phyloP scores from a whole-genome alignment of 139 green algal species.

The Tetratostichococcus sp. region DNA sequence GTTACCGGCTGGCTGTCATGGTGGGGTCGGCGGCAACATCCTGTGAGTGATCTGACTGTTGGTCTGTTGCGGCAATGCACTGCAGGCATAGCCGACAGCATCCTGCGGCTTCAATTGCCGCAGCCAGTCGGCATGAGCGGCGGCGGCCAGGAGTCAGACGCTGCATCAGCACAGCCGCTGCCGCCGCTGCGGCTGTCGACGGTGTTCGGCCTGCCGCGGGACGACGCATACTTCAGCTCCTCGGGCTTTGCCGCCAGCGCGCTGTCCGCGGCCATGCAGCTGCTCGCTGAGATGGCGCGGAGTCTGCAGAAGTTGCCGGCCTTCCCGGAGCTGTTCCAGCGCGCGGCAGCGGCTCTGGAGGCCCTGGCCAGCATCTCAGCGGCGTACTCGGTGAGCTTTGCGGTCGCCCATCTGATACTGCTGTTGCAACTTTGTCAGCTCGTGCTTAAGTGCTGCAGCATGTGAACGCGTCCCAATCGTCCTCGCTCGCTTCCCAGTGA shows the following conservation, averaged over 20 bases:
- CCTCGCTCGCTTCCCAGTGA: no score
- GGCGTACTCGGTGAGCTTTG: background rate
- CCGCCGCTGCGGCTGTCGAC: slow-evolving; percentile 6
- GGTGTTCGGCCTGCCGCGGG: background rate
- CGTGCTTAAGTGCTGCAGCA: no score
- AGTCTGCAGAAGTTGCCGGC: slow-evolving; percentile 26
- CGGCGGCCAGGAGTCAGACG: background rate
- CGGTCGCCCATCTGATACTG: no score
- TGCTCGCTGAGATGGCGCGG: slow-evolving; percentile 19
- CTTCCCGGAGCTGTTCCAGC: slow-evolving; percentile 50
- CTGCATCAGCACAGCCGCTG: background rate
- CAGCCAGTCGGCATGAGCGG: background rate
- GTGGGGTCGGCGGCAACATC: no score
- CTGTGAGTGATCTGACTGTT: no score
- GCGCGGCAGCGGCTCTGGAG: slow-evolving; percentile 6
- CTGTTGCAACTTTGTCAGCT: no score
- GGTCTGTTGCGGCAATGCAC: no score
- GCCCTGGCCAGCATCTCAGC: slow-evolving; percentile 14
- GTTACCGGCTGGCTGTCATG: no score
- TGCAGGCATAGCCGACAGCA: background rate
- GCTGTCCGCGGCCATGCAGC: slow-evolving; percentile 35
- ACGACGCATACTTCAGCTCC: slow-evolving; percentile 2
- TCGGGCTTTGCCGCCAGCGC: slow-evolving; percentile 27
- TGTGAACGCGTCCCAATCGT: no score
- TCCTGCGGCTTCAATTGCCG: background rate